phyloP scores from a whole-genome alignment of 306 rosid species.

The Hippophae rhamnoides region DNA sequence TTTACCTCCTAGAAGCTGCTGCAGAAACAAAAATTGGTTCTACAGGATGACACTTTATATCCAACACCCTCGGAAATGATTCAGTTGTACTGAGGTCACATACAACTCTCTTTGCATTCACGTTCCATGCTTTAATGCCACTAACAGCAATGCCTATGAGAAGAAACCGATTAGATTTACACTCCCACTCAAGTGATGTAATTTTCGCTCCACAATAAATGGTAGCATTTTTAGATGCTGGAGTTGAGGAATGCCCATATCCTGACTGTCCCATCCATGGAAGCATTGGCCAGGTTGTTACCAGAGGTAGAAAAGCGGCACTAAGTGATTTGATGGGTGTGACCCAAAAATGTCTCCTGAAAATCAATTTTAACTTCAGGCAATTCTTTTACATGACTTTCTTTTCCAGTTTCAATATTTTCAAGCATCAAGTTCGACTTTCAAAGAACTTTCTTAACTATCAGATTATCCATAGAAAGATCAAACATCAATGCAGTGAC shows the following conservation, averaged over 20 bases:
- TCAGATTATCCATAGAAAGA: too few species aligned
- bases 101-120: conserved; percentile 91
- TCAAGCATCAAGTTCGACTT: too few species aligned
- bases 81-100: conserved; percentile 82
- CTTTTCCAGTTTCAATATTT: conserved; percentile 51
- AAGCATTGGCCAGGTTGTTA: conserved; percentile 90
- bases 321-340: conserved; percentile 76
- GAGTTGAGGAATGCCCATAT: conserved; percentile 89
- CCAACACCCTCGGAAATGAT: conserved; percentile 91
- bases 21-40: conserved; percentile 91
- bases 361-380: conserved; percentile 78
- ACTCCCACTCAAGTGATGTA: conserved; percentile 92
- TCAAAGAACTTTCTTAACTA: too few species aligned
- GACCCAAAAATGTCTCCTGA: conserved; percentile 99
- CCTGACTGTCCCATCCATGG: conserved; percentile 95
- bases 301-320: conserved; percentile 93
- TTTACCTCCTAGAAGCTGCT: conserved; percentile 83
- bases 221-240: conserved; percentile 92
- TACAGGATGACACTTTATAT: conserved; percentile 91
- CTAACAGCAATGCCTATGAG: conserved; percentile 87
- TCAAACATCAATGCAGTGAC: too few species aligned
- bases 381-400: conserved; percentile 52
- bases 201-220: conserved; percentile 90
- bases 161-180: conserved; percentile 93
- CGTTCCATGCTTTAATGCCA: conserved; percentile 96